Evolutionary conservation across 2,329 filamentous ascomycete genomes (phyloP).

Genomic region (Lecanicillium sp.): DNA sequence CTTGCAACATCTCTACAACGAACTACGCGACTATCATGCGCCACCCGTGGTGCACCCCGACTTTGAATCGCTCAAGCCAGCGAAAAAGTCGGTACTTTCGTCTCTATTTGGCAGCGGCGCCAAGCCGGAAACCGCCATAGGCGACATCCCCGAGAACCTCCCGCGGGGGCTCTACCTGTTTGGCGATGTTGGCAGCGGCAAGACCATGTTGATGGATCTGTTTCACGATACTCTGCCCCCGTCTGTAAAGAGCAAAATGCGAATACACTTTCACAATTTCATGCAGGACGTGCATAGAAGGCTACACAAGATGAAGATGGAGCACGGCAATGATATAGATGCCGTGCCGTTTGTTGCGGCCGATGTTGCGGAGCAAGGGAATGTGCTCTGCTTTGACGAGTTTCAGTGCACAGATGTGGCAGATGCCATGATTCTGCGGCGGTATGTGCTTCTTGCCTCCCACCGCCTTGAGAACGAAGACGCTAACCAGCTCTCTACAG

Average conservation of each 20-base stretch:
- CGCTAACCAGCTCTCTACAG: conserved; percentile 25
- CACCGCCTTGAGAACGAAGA: background rate
- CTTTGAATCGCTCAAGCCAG: conserved; percentile 58
- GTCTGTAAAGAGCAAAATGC: conserved; percentile 73
- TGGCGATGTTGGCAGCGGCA: conserved; percentile 93
- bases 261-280: conserved; percentile 99
- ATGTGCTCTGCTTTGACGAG: conserved; percentile 94
- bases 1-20: conserved; percentile 82
- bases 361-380: conserved; percentile 79
- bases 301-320: conserved; percentile 82
- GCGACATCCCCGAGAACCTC: conserved; percentile 60
- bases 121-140: conserved; percentile 29
- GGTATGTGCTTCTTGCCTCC: conserved; percentile 35
- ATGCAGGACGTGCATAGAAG: conserved; percentile 97
- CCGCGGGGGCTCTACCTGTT: conserved; percentile 91
- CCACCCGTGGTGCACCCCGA: conserved; percentile 70
- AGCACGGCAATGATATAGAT: conserved; percentile 83
- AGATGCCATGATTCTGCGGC: conserved; percentile 92
- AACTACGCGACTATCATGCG: conserved; percentile 65
- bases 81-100: conserved; percentile 46
- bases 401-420: conserved; percentile 98
- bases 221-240: conserved; percentile 88
- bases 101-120: conserved; percentile 52
- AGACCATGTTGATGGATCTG: conserved; percentile 99
- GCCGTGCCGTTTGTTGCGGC: conserved; percentile 87